Base-by-base conservation (phyloP, 2,329 filamentous ascomycete genomes). In the Xylariaceae sp. region DNA sequence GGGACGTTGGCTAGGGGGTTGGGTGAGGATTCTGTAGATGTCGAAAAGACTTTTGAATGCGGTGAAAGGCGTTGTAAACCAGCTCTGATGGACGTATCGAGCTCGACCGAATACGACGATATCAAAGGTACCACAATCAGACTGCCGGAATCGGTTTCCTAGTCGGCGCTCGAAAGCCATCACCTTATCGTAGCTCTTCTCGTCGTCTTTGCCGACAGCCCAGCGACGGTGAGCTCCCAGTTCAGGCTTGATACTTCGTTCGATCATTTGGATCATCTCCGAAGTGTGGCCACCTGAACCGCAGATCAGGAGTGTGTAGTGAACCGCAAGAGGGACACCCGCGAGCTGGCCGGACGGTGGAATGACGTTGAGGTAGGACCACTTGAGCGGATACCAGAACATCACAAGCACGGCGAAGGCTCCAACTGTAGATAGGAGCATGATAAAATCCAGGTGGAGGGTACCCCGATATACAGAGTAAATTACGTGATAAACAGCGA, bases 221-320 rank as follows among this genome's bases (percentile, higher is more conserved):
- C 95, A 98, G 22, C 88, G 92, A 21, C 93, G 80, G 57, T 87
- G 83, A 68, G 83, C 68, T 59, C 66, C 63, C 43, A 63, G 36
- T 53, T 72, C 74, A 32, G 68, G 67, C 47, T 71, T 73, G 60
- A 77, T 79, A 54, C 76, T 78, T 55, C 74, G 71, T 45, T 74
- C 72, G 56, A 98, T 80, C 72, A 96, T 86, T 60, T 85, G 82
- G 52, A 95, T 75, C 86, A 98, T 95, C 67, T 98, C 93, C 38
- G 89, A 84, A 1, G 93, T 96, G 68, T 98, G 93, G 1, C 93
- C 93, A 23, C 93, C 93, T 3, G 88, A 94, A 42, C 93, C 93
- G 20, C 97, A 84, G 21, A 97, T 83, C 52, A 95, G 79, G 23
- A 95, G 73, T 43, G 90, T 72, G 64, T 91, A 78, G 38, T 57